Evolutionary conservation across 2,329 filamentous ascomycete genomes (phyloP).

Genomic region (Curvularia spicifera): DNA sequence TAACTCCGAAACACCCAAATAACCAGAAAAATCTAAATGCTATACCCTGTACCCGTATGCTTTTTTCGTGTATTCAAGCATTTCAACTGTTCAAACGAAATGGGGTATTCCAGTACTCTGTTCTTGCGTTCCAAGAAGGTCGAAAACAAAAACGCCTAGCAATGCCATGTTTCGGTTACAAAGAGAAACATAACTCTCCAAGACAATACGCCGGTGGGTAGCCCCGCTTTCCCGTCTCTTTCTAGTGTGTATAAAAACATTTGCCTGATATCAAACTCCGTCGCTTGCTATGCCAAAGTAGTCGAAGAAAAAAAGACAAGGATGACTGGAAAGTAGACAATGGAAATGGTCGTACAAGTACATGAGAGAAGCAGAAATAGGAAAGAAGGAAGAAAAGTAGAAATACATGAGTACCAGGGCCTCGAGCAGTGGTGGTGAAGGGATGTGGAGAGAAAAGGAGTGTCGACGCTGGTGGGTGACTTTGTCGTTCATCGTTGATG

Average conservation of each 20-base stretch:
- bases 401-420: not conserved
- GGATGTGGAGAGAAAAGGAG: not conserved
- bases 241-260: not conserved
- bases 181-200: not conserved
- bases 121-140: not conserved
- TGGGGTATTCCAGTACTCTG: not conserved
- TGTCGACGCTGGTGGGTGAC: not conserved
- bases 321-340: not conserved
- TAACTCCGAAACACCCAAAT: not conserved
- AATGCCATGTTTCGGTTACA: conserved; percentile 2
- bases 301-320: not conserved
- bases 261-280: conserved; percentile 8
- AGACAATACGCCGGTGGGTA: not conserved
- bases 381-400: not conserved
- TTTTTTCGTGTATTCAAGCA: conserved; percentile 2
- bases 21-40: not conserved
- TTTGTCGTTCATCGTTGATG: not conserved
- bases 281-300: conserved; percentile 18
- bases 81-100: not conserved
- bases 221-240: not conserved
- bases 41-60: conserved; percentile 7
- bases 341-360: not conserved
- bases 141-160: conserved; percentile 4
- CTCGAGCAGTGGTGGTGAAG: not conserved
- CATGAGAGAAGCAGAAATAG: not conserved